phyloP scores from a whole-genome alignment of 1,284 basidiomycete species.

The Fomitopsis betulina region DNA sequence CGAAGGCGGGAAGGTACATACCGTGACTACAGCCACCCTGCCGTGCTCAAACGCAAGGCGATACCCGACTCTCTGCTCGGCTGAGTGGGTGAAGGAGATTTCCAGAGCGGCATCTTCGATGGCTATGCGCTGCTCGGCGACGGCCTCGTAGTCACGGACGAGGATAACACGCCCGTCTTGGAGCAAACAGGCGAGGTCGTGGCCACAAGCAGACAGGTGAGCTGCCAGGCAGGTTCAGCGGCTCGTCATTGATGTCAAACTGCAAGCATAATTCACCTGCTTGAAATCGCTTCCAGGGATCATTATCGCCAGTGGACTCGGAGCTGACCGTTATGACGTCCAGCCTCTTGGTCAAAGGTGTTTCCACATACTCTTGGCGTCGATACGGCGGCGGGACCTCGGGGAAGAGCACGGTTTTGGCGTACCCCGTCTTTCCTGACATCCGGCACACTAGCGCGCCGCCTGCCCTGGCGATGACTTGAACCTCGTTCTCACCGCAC shows the following conservation, averaged over 20 bases:
- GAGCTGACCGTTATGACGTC: not conserved
- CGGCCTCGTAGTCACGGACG: not conserved
- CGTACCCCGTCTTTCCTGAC: not conserved
- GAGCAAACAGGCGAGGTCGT: not conserved
- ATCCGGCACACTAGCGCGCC: not conserved
- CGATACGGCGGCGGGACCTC: not conserved
- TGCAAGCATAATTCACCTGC: not conserved
- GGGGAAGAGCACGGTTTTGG: not conserved
- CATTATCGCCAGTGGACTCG: not conserved
- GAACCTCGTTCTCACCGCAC: not conserved
- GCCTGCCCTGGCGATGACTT: not conserved
- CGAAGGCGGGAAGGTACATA: not conserved
- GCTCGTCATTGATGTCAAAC: too few species aligned
- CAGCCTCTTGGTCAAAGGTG: not conserved
- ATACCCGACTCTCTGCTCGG: not conserved
- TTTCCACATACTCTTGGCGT: not conserved
- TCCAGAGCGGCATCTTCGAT: not conserved
- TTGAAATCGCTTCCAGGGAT: not conserved
- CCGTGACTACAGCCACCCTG: not conserved
- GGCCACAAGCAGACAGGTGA: not conserved
- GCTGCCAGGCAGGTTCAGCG: not conserved
- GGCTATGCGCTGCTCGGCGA: not conserved
- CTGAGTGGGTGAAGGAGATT: not conserved
- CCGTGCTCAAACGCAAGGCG: not conserved
- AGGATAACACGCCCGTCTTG: not conserved